These are phyloP conservation scores for Neopestalotiopsis sp. DNA, from an alignment of 2,329 filamentous ascomycete species.

Conservation along the genomic window DNA sequence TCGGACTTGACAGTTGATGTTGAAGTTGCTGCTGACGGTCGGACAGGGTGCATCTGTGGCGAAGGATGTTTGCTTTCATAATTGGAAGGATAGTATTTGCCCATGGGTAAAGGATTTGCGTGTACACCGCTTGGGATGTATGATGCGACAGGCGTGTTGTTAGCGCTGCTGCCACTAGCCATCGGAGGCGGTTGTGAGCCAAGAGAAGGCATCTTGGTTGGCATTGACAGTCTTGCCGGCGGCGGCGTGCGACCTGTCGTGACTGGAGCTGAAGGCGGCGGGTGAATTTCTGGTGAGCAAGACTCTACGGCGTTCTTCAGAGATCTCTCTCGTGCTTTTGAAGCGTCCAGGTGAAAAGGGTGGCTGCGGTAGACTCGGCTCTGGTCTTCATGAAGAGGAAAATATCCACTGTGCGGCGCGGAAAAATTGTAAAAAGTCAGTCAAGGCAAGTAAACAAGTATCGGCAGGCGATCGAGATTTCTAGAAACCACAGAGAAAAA, in stretches of 20 bases:
- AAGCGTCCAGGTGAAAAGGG: constrained; percentile 52
- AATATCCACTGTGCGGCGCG: constrained; percentile 56
- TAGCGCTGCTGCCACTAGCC: constrained; percentile 26
- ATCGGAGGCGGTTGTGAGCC: background rate
- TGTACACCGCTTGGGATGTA: constrained; percentile 56
- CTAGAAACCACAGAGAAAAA: background rate
- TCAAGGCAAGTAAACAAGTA: background rate
- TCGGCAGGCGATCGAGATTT: background rate
- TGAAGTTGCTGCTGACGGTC: constrained; percentile 20
- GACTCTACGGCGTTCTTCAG: constrained; percentile 39
- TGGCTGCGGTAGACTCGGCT: constrained; percentile 54
- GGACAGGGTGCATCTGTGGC: constrained; percentile 24
- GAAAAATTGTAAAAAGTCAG: background rate
- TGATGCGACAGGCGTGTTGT: constrained; percentile 53
- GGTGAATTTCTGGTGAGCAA: constrained; percentile 25
- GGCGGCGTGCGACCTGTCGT: constrained; percentile 22
- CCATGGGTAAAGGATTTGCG: constrained; percentile 55
- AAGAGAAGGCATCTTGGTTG: constrained; percentile 4
- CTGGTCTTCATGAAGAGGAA: constrained; percentile 64
- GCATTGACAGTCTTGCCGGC: constrained; percentile 4
- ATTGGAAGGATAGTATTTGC: constrained; percentile 69
- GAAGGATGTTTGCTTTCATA: constrained; percentile 52
- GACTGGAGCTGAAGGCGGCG: constrained; percentile 22
- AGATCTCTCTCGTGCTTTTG: constrained; percentile 43
- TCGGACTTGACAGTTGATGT: constrained; percentile 42